Evolutionary conservation across 2,329 filamentous ascomycete genomes (phyloP).

Genomic region (Diaporthe vaccinii): DNA sequence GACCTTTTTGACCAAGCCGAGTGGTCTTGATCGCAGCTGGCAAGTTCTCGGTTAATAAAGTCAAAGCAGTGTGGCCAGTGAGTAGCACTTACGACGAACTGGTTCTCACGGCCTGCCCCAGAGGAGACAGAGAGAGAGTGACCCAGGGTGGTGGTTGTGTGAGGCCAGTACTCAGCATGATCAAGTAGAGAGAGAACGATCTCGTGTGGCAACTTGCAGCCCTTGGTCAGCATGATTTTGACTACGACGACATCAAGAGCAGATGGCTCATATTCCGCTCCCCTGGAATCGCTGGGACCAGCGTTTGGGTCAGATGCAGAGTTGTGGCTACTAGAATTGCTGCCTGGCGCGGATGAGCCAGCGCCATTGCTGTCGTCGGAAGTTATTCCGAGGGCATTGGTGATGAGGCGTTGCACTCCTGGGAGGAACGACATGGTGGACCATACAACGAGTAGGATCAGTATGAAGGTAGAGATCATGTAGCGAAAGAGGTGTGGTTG

Average conservation of each 20-base stretch:
- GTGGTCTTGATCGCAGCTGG: constrained; percentile 56
- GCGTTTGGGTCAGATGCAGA: background rate
- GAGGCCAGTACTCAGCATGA: constrained; percentile 73
- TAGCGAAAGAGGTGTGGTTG: background rate
- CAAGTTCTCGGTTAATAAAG: constrained; percentile 34
- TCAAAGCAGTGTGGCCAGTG: background rate
- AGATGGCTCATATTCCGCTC: constrained; percentile 50
- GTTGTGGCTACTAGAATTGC: background rate
- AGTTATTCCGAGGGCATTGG: constrained; percentile 1
- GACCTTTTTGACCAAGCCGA: constrained; percentile 54
- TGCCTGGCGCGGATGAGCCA: background rate
- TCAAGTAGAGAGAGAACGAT: constrained; percentile 70
- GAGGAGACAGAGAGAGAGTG: constrained; percentile 22
- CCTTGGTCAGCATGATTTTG: constrained; percentile 61
- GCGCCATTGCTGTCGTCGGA: background rate
- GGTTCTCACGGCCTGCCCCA: constrained; percentile 48
- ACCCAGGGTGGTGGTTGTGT: constrained; percentile 54
- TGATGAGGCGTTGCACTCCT: constrained; percentile 8
- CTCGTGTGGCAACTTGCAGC: constrained; percentile 64
- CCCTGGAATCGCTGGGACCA: background rate
- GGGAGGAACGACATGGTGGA: constrained; percentile 37
- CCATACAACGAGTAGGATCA: constrained; percentile 15
- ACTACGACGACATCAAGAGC: constrained; percentile 64
- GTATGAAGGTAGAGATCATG: constrained; percentile 19
- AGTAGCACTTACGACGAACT: constrained; percentile 55